phyloP scores from a whole-genome alignment of 768 basidiomycete species.

The Sarcodon aspratus region DNA sequence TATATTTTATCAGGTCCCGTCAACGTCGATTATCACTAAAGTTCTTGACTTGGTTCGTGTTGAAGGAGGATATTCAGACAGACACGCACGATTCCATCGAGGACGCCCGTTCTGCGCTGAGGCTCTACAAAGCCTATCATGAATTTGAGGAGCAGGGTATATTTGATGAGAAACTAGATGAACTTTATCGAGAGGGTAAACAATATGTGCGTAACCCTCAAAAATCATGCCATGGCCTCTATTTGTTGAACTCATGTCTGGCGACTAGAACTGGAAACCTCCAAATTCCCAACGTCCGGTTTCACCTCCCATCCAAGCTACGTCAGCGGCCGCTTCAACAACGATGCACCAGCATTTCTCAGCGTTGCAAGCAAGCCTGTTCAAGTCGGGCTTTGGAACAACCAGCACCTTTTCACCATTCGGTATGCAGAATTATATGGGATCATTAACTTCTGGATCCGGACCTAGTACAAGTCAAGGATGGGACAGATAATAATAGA shows the following conservation, averaged over 20 bases:
- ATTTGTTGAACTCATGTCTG: too few relatives aligned
- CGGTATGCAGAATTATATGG: too few relatives aligned
- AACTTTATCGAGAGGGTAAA: conserved; percentile 67
- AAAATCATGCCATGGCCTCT: neutral
- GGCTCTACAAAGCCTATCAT: conserved; percentile 74
- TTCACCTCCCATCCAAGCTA: neutral
- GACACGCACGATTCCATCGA: conserved; percentile 99
- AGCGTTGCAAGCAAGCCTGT: too few relatives aligned
- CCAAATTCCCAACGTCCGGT: conserved; percentile 1
- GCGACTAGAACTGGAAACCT: conserved; percentile 9
- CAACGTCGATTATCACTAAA: conserved; percentile 85
- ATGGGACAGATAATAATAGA: too few relatives aligned
- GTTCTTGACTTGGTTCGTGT: conserved; percentile 91
- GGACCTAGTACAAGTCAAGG: too few relatives aligned
- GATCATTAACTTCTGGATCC: too few relatives aligned
- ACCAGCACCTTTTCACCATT: too few relatives aligned
- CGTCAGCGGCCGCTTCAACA: neutral
- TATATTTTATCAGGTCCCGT: conserved; percentile 77
- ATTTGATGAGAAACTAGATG: conserved; percentile 84
- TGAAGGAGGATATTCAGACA: conserved; percentile 84
- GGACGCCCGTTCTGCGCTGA: conserved; percentile 79
- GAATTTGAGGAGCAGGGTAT: conserved; percentile 61
- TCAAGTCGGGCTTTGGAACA: too few relatives aligned
- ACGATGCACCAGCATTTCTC: too few relatives aligned
- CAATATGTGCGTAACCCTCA: conserved; percentile 44